Evolutionary conservation across 2,329 filamentous ascomycete species (phyloP), one percentile per base, ranked within the genome.

Genomic region (Fusarium anthophilum): DNA sequence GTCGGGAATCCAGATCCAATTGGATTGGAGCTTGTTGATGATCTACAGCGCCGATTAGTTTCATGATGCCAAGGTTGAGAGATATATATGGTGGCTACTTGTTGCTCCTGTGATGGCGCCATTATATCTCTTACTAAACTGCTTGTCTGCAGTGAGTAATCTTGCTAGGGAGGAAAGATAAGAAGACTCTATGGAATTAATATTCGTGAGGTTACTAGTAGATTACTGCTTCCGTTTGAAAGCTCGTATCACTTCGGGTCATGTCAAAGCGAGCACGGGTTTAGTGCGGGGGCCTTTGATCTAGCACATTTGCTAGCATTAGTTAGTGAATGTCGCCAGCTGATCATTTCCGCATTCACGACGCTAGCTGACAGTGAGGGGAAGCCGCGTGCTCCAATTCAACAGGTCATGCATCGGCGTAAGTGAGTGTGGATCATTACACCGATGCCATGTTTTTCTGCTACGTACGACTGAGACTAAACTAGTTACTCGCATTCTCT

Each of bases 31-130:
- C 9, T 44, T 6, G 4, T 56, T 56, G 0, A 56, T 56, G 26
- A 43, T 44, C 53, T 43, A 1, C 4, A 20, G 12, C 2, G 3
- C 4, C 3, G 7, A 3, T 56, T 56, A 56, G 53, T 15, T 9
- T n/a, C 12, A 15, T 41, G 37, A 9, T 24, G 22, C 5, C 2
- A 2, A 2, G 26, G 0, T 1, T 24, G 11, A 11, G 6, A 15
- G 2, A 6, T 17, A 37, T 1, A 37, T 22, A n/a, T 32, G 12
- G 15, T 32, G 28, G 12, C 11, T 32, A 56, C 53, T 24, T 56
- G 28, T 56, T 56, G 38, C 2, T 56, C 38, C 6, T 22, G 22
- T 30, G 22, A 32, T 24, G 20, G 38, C 22, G 53, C 26, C 53
- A 56, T 56, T 20, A 0, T 1, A 20, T 43, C 14, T 2, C 3